Percentiles rank a stretch among this genome's conserved stretches.
Evolutionary conservation across 768 basidiomycete genomes (phyloP).

Genomic region (Boletus sensibilis): DNA sequence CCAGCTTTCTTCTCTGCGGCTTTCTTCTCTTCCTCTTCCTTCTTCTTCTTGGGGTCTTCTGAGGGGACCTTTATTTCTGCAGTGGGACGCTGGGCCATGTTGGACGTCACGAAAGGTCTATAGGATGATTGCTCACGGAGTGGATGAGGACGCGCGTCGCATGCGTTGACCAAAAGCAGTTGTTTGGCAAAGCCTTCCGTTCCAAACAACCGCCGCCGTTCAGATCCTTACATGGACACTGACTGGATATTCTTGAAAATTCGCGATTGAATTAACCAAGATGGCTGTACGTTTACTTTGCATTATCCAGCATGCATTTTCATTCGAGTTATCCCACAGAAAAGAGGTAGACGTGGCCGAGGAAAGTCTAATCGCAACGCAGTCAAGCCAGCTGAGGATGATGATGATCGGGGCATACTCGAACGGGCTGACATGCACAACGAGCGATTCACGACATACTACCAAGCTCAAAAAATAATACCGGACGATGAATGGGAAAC

Average conservation of each 20-base stretch:
- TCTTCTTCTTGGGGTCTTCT: conserved; percentile 75
- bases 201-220: conserved; percentile 29
- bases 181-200: conserved; percentile 33
- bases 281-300: conserved; percentile 19
- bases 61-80: conserved; percentile 64
- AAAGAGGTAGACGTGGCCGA: conserved; percentile 18
- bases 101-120: conserved; percentile 11
- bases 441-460: conserved; percentile 64
- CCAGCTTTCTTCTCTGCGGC: conserved; percentile 51
- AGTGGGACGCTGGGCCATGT: conserved; percentile 60
- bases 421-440: conserved; percentile 69
- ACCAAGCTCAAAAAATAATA: conserved; percentile 74
- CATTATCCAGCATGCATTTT: not conserved
- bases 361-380: conserved; percentile 15
- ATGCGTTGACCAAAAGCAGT: conserved; percentile 23
- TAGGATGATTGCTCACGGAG: not conserved
- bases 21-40: conserved; percentile 41
- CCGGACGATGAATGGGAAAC: conserved; percentile 75
- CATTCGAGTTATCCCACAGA: not conserved
- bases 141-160: conserved; percentile 33
- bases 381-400: conserved; percentile 20
- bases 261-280: not conserved
- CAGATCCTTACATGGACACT: not conserved
- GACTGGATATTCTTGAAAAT: not conserved
- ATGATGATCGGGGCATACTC: conserved; percentile 48